Percentiles rank a stretch among this genome's conserved stretches.
Conservation (phyloP, 306 rosid species). For the Quercus robur region DNA sequence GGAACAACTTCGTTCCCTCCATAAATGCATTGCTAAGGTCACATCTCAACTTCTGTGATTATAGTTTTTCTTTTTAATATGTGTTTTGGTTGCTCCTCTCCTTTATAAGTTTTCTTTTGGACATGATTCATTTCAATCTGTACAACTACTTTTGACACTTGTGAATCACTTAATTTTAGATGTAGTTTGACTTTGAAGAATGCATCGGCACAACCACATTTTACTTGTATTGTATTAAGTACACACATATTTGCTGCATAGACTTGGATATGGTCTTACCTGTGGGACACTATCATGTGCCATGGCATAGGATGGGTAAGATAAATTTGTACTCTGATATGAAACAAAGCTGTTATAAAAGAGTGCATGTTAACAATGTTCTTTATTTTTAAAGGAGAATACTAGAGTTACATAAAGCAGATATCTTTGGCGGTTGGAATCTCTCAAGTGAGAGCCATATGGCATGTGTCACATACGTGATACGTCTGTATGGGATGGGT, state of each 20-base stretch:
- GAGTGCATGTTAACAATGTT: neutral
- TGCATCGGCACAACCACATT: neutral
- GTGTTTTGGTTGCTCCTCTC: neutral
- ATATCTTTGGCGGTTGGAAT: neutral
- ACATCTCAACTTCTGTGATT: conserved; percentile 21
- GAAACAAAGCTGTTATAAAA: neutral
- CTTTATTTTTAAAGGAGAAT: neutral
- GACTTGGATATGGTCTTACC: neutral
- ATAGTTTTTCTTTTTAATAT: neutral
- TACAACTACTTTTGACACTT: neutral
- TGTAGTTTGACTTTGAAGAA: neutral
- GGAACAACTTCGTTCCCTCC: conserved; percentile 84
- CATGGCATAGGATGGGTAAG: neutral
- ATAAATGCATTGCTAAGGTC: conserved; percentile 95
- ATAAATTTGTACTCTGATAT: neutral
- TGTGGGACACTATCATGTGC: neutral
- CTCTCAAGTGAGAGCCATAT: neutral
- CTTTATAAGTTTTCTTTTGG: conserved; percentile 13
- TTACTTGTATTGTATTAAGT: neutral
- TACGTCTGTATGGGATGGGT: neutral
- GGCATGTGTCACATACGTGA: neutral
- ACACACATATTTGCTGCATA: neutral
- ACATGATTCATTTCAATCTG: neutral
- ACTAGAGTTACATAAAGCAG: neutral
- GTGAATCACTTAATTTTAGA: neutral